Percentiles rank a stretch among this genome's conserved stretches.
phyloP scores from a whole-genome alignment of 2,329 filamentous ascomycete genomes.

The Fusarium domesticum region DNA sequence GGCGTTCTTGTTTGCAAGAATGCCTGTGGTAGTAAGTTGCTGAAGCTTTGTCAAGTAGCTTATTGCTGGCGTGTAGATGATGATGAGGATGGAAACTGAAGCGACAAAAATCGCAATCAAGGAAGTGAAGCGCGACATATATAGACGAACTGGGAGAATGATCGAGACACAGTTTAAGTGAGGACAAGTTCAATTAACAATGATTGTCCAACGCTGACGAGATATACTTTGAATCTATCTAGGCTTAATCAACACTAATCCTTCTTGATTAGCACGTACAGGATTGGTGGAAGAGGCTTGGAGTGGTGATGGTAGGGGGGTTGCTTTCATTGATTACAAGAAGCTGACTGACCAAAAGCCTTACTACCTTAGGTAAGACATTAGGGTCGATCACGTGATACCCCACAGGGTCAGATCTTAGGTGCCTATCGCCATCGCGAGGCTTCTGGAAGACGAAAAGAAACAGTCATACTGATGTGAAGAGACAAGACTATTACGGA shows the following conservation, averaged over 20 bases:
- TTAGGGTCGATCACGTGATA: too few relatives aligned
- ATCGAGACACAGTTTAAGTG: slow-evolving; percentile 24
- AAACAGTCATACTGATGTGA: too few relatives aligned
- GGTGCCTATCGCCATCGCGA: too few relatives aligned
- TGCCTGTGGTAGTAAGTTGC: slow-evolving; percentile 20
- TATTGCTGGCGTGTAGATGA: slow-evolving; percentile 29
- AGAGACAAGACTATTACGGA: not conserved
- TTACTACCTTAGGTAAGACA: too few relatives aligned
- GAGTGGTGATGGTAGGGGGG: slow-evolving; percentile 1
- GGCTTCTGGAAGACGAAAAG: too few relatives aligned
- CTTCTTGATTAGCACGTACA: slow-evolving; percentile 11
- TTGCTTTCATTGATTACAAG: slow-evolving; percentile 16
- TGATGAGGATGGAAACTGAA: slow-evolving; percentile 38
- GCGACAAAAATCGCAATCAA: slow-evolving; percentile 36
- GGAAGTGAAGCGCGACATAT: slow-evolving; percentile 39
- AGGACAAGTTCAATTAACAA: slow-evolving; percentile 15
- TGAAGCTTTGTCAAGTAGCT: slow-evolving; percentile 23
- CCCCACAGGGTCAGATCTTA: too few relatives aligned
- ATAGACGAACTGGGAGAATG: slow-evolving; percentile 30
- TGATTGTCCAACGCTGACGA: slow-evolving; percentile 28
- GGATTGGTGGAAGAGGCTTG: slow-evolving; percentile 17
- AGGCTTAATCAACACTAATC: slow-evolving; percentile 24
- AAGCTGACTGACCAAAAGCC: slow-evolving; percentile 22
- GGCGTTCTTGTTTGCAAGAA: slow-evolving; percentile 11
- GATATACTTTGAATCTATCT: slow-evolving; percentile 18